These are phyloP conservation scores for Mycena indigotica DNA, from an alignment of 768 basidiomycete species.

Conservation along the genomic window DNA sequence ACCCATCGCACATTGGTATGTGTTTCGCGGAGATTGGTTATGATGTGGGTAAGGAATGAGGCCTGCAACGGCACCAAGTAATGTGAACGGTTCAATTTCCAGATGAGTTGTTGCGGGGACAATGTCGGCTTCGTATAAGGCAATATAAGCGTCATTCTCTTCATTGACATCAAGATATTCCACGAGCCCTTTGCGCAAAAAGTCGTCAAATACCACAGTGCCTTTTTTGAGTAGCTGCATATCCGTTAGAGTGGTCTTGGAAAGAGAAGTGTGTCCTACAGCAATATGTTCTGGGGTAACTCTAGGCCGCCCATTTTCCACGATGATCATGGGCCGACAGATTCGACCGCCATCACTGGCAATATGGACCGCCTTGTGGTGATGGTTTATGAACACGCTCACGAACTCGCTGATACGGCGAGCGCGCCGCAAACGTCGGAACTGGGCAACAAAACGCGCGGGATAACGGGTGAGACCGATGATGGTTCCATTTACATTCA, in stretches of 20 bases:
- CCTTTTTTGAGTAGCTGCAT: conserved; percentile 78
- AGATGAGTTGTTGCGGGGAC: conserved; percentile 85
- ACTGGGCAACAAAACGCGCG: conserved; percentile 81
- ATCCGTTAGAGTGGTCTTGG: conserved; percentile 9
- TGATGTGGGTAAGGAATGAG: conserved; percentile 99
- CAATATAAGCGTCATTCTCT: conserved; percentile 96
- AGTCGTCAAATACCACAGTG: conserved; percentile 86
- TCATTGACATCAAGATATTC: conserved; percentile 99
- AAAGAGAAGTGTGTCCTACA: conserved; percentile 45
- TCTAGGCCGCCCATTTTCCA: conserved; percentile 75
- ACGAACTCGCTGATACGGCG: conserved; percentile 95
- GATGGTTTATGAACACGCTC: conserved; percentile 93
- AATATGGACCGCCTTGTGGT: conserved; percentile 93
- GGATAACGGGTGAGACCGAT: conserved; percentile 91
- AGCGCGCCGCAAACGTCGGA: conserved; percentile 90
- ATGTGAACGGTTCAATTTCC: conserved; percentile 97
- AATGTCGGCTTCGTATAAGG: conserved; percentile 90
- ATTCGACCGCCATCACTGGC: conserved; percentile 97
- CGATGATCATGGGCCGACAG: conserved; percentile 96
- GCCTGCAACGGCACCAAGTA: conserved; percentile 96
- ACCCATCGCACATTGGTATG: conserved; percentile 99
- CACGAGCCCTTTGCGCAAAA: conserved; percentile 87
- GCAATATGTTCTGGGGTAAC: conserved; percentile 80
- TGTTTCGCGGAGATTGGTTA: conserved; percentile 98
- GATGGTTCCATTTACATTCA: conserved; percentile 96